Conservation (phyloP, 352 stramenopile genomes). For the Thraustochytrium sp. region DNA sequence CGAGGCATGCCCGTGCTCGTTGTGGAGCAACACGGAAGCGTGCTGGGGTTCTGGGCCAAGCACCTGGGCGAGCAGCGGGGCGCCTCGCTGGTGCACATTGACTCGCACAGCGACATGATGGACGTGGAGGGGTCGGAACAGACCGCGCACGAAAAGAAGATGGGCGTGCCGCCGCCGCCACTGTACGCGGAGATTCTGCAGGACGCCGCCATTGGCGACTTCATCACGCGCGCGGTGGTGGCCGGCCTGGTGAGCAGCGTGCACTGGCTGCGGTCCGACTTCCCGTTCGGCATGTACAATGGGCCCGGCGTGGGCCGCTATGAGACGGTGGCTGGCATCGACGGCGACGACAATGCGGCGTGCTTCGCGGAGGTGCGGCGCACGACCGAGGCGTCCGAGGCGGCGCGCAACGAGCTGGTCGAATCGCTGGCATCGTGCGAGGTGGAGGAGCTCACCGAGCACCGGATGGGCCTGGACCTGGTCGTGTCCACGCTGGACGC, state of each 20-base stretch:
- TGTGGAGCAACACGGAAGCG: conserved; percentile 25
- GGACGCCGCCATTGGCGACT: conserved; percentile 14
- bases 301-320: not conserved
- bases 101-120: conserved; percentile 40
- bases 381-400: not conserved
- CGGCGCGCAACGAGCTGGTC: not conserved
- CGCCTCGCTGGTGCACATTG: conserved; percentile 11
- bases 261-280: conserved; percentile 27
- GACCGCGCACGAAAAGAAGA: not conserved
- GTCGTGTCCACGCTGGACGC: not conserved
- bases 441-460: not conserved
- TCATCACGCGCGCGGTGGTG: conserved; percentile 29
- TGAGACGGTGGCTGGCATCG: not conserved
- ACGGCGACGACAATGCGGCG: not conserved
- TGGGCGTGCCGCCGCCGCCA: not conserved
- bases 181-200: not conserved
- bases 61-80: not conserved
- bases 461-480: not conserved
- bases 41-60: conserved; percentile 12
- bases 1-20: conserved; percentile 19
- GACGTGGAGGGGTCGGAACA: not conserved
- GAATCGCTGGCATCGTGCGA: not conserved
- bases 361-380: not conserved
- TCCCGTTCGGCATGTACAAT: conserved; percentile 23
- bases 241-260: not conserved